Evolutionary conservation across 306 rosid genomes (phyloP).

Genomic region (Astragalus membranaceus): DNA sequence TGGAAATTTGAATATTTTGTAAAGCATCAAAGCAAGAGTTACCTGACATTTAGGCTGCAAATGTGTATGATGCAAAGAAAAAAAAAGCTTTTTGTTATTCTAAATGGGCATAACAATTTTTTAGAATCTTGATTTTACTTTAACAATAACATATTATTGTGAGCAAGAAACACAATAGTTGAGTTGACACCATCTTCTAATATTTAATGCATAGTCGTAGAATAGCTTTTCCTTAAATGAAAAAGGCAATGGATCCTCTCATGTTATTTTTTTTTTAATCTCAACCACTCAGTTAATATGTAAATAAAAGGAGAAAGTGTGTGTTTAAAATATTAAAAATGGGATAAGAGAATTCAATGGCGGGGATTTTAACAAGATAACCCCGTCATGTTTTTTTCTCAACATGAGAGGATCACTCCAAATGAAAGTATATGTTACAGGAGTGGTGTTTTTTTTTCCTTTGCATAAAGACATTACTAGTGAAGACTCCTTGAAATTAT

Average conservation of each 20-base stretch:
- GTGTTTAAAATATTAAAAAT: too few species aligned
- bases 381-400: too few species aligned
- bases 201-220: not conserved
- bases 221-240: not conserved
- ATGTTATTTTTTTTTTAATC: too few species aligned
- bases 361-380: too few species aligned
- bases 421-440: not conserved
- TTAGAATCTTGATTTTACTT: constrained; percentile 3
- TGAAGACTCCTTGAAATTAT: not conserved
- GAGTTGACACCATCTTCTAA: not conserved
- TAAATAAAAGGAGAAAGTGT: too few species aligned
- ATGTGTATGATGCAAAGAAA: not conserved
- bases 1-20: constrained; percentile 8
- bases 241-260: too few species aligned
- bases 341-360: too few species aligned
- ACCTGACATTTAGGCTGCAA: constrained; percentile 8
- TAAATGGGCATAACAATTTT: not conserved
- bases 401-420: too few species aligned
- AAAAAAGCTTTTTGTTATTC: not conserved
- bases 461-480: not conserved
- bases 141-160: not conserved
- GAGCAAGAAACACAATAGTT: not conserved
- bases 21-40: not conserved
- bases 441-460: not conserved
- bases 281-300: too few species aligned